Evolutionary conservation across 257 asterid genomes (phyloP).

Genomic region (Lycium ferocissimum): DNA sequence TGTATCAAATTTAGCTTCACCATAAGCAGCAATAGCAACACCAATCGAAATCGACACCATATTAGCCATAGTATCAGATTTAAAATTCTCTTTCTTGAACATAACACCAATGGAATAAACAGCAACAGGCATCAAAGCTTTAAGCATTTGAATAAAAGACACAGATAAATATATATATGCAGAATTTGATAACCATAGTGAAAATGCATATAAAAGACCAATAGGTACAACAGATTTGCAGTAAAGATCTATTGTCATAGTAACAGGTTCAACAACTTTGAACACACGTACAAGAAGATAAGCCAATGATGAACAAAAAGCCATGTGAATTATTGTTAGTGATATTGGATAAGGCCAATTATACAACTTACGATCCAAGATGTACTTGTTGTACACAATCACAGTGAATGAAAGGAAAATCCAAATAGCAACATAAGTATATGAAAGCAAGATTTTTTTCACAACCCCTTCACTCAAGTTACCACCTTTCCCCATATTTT

Average conservation of each 20-base stretch:
- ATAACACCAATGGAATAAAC: constrained; percentile 64
- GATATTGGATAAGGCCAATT: constrained; percentile 80
- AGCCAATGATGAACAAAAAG: constrained; percentile 67
- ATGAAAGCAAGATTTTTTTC: constrained; percentile 69
- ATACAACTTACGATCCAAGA: constrained; percentile 72
- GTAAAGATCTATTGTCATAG: constrained; percentile 69
- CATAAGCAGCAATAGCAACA: constrained; percentile 76
- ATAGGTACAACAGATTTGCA: constrained; percentile 71
- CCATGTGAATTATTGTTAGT: constrained; percentile 77
- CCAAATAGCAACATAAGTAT: constrained; percentile 68
- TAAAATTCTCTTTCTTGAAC: constrained; percentile 51
- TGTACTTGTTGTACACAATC: constrained; percentile 76
- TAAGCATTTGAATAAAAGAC: constrained; percentile 74
- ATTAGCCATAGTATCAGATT: constrained; percentile 61
- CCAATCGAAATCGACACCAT: constrained; percentile 76
- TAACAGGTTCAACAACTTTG: constrained; percentile 66
- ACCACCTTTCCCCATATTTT: constrained; percentile 66
- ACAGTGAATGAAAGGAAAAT: constrained; percentile 72
- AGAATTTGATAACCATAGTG: constrained; percentile 72
- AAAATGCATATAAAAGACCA: constrained; percentile 61
- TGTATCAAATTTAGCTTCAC: constrained; percentile 68
- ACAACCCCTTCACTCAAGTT: constrained; percentile 57
- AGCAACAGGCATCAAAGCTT: constrained; percentile 78
- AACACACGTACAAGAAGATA: constrained; percentile 58
- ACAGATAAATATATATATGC: constrained; percentile 76